Base-by-base conservation (phyloP, 129 eudicot species). In the Sambucus nigra region DNA sequence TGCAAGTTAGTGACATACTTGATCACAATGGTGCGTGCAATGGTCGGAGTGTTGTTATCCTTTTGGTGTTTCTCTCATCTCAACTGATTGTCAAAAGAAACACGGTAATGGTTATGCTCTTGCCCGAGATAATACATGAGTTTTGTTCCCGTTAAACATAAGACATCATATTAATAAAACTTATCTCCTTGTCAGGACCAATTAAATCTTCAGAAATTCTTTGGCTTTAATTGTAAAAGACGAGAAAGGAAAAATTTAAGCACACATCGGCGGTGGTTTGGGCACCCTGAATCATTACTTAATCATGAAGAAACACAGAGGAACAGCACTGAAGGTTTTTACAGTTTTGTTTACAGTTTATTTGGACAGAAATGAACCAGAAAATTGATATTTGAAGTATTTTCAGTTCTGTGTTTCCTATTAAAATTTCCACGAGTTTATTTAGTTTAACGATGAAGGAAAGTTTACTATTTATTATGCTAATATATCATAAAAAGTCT, bases 1-100 rank as follows among this genome's bases (percentile, higher is more conserved):
- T 91, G 68, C 99, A 91, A 76, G 88, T 86, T 45, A 85, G 99
- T 57, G 95, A 85, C 59, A 68, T 91, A 60, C 85, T 91, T 32
- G 99, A 91, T 71, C 71, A 76, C 49, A 91, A 91, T 59, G 88
- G 99, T 29, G 89, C 88, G 0, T 86, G 94, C 57, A 91, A 74
- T 62, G 93, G 71, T 18, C 74, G 73, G 21, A 82, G 95, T 57
- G 94, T 91, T 18, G 59, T 91, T 55, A 78, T 91, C 50, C 56
- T 91, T 59, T 66, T 91, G 78, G 95, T 82, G 76, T 91, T 85
- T 68, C 82, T 91, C 47, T 74, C 95, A 64, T 80, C 74, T 25
- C 99, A 86, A 27, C 71, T 91, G 60, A 65, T 82, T 23, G 85
- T 78, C 44, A 85, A 79, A 75, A 74, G 73, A 64, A 85, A 80